Base-by-base conservation (phyloP, 2,329 filamentous ascomycete genomes). In the Colletotrichum euphorbiae region DNA sequence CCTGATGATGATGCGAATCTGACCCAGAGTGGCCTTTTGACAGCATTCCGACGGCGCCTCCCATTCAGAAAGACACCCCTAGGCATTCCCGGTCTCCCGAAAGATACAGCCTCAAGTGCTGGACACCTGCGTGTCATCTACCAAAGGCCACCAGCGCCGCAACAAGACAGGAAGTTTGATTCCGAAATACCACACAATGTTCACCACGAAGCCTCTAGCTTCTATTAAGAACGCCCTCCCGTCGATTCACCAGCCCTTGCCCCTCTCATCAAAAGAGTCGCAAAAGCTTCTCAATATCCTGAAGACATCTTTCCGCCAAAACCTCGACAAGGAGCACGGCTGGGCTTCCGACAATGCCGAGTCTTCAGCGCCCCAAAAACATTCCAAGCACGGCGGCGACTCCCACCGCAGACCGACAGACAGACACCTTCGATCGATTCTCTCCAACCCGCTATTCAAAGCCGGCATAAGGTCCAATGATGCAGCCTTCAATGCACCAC, bases 311-410 rank as follows among this genome's bases (percentile, higher is more conserved):
- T 89, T 89, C 74, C 83, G 87, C 58, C 81, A 81, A 62, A 84
- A 87, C 33, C 83, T 89, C n/a, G 86, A 89, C 72, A 80, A 78
- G 48, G 86, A 89, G 73, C 84, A 89, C 72, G 86, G 86, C 68
- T 82, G 78, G 73, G 73, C 79, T 33, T 70, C 76, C 15, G 75
- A 77, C 74, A 80, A 56, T n/a, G 60, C 21, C 51, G 58, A 31
- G 31, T 71, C 45, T 60, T 42, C 65, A 57, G 72, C 19, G 52
- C 71, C 33, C 61, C 28, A 28, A 69, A 28, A 21, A 64, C 24
- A 2, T 24, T 48, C 59, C 38, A 17, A 52, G 24, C 70, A 51
- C 42, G 46, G 52, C 11, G 45, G 55, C 58, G 43, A 71, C 12
- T 15, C 69, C 28, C 73, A 72, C 40, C 73, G 77, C 56, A 80